phyloP scores from a whole-genome alignment of 352 stramenopile species.

The Pythium folliculosum region DNA sequence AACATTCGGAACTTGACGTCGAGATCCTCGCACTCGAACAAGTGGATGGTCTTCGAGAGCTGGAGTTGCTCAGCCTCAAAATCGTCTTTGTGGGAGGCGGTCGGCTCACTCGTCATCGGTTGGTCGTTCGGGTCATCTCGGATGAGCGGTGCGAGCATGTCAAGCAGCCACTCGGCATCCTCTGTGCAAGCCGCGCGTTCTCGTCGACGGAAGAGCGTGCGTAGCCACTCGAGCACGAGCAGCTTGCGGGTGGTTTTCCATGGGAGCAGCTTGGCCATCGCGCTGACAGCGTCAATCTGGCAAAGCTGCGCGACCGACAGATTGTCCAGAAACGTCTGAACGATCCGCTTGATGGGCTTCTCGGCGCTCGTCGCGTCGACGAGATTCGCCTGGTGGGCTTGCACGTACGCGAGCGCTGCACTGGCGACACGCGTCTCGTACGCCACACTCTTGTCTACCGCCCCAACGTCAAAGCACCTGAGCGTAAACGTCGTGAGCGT shows the following conservation, averaged over 20 bases:
- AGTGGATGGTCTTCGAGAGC: conserved; percentile 93
- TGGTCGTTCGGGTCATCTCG: conserved; percentile 66
- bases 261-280: conserved; percentile 46
- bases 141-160: conserved; percentile 91
- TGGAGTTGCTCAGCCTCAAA: conserved; percentile 90
- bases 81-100: conserved; percentile 34
- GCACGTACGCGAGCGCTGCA: conserved; percentile 36
- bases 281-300: conserved; percentile 34
- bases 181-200: conserved; percentile 31
- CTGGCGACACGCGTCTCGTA: conserved; percentile 37
- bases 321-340: conserved; percentile 23
- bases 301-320: conserved; percentile 47
- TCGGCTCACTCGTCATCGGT: conserved; percentile 27
- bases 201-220: conserved; percentile 44
- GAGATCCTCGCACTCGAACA: conserved; percentile 86
- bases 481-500: conserved; percentile 56
- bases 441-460: conserved; percentile 22
- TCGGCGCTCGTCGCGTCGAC: neutral
- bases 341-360: conserved; percentile 22
- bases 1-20: conserved; percentile 63
- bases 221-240: conserved; percentile 52
- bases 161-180: conserved; percentile 59
- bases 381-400: conserved; percentile 12
- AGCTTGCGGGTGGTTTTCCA: conserved; percentile 60
- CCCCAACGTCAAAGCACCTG: conserved; percentile 29